Evolutionary conservation across 2,329 filamentous ascomycete species (phyloP), one percentile per base, ranked within the genome.

Genomic region (Endoconidiophora laricicola): DNA sequence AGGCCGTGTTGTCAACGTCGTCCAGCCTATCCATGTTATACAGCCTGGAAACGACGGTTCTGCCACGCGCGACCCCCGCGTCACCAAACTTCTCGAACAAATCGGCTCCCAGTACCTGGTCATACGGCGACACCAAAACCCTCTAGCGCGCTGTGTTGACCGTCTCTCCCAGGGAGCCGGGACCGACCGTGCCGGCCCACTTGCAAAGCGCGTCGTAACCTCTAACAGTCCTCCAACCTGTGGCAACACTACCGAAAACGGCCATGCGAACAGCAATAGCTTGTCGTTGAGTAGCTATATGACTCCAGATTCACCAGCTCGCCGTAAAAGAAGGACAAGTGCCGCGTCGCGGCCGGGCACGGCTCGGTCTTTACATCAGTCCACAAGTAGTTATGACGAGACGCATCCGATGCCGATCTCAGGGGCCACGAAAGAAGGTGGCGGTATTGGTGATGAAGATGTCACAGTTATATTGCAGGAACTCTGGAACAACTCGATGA

Each of bases 71-170:
- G 79, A 84, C 57, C 79, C 79, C 1, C 71, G 80, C 3, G 70
- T 83, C 24, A 69, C 72, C 57, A 74, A 76, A 59, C 71, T 81
- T 45, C 71, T 85, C 49, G 81, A 85, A 60, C 72, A 78, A 44
- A 82, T 81, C 1, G 78, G 78, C 14, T 74, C 82, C 63, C 81
- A 86, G 59, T 86, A 85, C 60, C 70, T 79, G n/a, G 81, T 84
- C 6, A 79, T 86, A 33, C 73, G 81, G 49, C 70, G 82, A 42
- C 81, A 81, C 59, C 79, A 83, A 58, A 83, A 84, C 57, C 80
- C 82, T 0, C 70, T 86, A 16, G 76, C 73, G 3, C 72, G 80
- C 43, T 80, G 79, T 0, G 64, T 86, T 16, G 63, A 63, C 39
- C 63, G 67, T 3, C 59, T 69, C 4, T 58, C 59, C 33, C 59